phyloP scores from a whole-genome alignment of 768 basidiomycete species.

The Termitomyces titanicus region DNA sequence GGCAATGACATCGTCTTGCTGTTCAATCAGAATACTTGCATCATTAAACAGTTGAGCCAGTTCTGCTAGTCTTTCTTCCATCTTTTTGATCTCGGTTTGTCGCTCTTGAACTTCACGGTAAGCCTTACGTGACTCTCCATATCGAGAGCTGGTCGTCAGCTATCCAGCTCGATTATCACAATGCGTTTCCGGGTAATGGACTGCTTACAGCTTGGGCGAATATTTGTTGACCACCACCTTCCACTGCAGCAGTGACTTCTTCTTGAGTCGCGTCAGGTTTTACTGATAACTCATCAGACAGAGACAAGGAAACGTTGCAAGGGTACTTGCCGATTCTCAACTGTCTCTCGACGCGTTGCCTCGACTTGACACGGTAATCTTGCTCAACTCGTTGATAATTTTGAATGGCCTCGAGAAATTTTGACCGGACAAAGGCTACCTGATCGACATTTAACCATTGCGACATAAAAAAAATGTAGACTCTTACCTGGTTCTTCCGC shows the following conservation, averaged over 20 bases:
- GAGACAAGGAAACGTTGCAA: neutral
- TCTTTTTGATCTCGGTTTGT: constrained; percentile 79
- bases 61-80: constrained; percentile 86
- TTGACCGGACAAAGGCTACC: constrained; percentile 58
- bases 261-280: constrained; percentile 85
- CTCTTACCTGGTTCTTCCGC: constrained; percentile 35
- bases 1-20: constrained; percentile 75
- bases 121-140: constrained; percentile 77
- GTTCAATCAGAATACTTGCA: constrained; percentile 64
- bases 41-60: constrained; percentile 87
- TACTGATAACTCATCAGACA: constrained; percentile 36
- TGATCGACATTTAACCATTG: constrained; percentile 22
- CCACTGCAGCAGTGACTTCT: constrained; percentile 70
- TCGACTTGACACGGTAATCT: constrained; percentile 60
- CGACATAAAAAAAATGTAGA: neutral
- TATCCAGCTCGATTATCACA: constrained; percentile 20
- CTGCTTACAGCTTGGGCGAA: constrained; percentile 69
- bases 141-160: constrained; percentile 76
- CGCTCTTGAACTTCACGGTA: constrained; percentile 88
- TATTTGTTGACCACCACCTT: constrained; percentile 63
- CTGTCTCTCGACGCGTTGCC: constrained; percentile 69
- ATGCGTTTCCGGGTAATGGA: neutral
- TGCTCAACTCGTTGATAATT: constrained; percentile 76
- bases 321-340: constrained; percentile 61
- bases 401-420: constrained; percentile 74